Evolutionary conservation across 352 stramenopile genomes (phyloP).

Genomic region (Phytopythium sindhum): DNA sequence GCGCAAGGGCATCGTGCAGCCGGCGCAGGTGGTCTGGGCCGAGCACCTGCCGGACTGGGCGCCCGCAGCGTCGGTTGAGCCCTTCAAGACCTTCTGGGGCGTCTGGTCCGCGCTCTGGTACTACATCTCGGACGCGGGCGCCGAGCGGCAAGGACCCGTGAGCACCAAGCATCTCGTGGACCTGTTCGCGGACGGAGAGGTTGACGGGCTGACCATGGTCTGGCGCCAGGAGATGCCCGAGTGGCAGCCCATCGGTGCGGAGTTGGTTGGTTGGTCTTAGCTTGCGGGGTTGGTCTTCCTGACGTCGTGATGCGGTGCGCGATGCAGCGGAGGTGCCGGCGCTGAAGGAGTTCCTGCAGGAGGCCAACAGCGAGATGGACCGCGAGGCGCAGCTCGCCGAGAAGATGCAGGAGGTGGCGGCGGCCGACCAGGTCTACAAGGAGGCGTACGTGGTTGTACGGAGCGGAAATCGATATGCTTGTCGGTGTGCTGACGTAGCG

Average conservation of each 20-base stretch:
- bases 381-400: slow-evolving; percentile 46
- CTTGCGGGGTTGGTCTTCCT: too few relatives aligned
- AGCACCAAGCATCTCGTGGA: slow-evolving; percentile 49
- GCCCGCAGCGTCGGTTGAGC: slow-evolving; percentile 35
- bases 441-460: slow-evolving; percentile 28
- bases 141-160: slow-evolving; percentile 31
- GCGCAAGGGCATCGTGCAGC: slow-evolving; percentile 51
- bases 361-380: slow-evolving; percentile 63
- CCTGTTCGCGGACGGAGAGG: slow-evolving; percentile 59
- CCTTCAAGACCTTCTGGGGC: slow-evolving; percentile 48
- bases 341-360: slow-evolving; percentile 69
- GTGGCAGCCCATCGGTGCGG: slow-evolving; percentile 58
- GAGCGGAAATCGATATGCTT: not conserved
- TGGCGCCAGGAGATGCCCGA: slow-evolving; percentile 46
- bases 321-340: slow-evolving; percentile 42
- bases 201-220: slow-evolving; percentile 73
- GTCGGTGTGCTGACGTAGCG: not conserved
- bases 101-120: slow-evolving; percentile 60
- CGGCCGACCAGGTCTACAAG: slow-evolving; percentile 53
- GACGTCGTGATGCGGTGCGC: too few relatives aligned
- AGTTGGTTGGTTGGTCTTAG: too few relatives aligned
- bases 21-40: slow-evolving; percentile 73
- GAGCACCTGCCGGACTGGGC: slow-evolving; percentile 56
- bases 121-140: slow-evolving; percentile 44
- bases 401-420: slow-evolving; percentile 29